Base-by-base conservation (phyloP, 768 basidiomycete species). In the Boletus subcaerulescens region DNA sequence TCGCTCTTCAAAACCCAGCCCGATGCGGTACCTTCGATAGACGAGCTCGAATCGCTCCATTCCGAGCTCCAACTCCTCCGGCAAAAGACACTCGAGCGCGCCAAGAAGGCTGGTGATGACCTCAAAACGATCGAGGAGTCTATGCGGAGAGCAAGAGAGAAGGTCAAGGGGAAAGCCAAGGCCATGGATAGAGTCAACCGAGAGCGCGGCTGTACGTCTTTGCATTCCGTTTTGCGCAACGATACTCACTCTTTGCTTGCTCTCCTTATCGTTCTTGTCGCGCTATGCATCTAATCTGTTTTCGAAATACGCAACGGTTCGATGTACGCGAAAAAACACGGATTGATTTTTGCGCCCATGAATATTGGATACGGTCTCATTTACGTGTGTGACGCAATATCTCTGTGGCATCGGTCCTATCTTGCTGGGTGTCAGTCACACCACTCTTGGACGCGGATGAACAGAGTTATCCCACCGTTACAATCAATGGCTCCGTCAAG, bases 41-140 rank as follows among this genome's bases (percentile, higher is more conserved):
- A 88, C 49, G 91, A 92, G 39, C 82, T 92, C 47, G 83, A 88
- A 54, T 60, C 69, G 20, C 77, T 91, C 20, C 81, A 86, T 39
- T 63, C 74, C 42, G 88, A 91, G 67, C 81, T 93, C 45, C 74
- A 68, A 56, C 57, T 73, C 45, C 71, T 86, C 49, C 80, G 77
- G 62, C 74, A 80, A 60, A 76, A 73, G 65, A 79, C 82, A 8
- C 62, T 83, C 45, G 85, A 85, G 57, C 79, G 87, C 60, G 81
- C 78, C 39, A 84, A 80, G 76, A 91, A 89, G 75, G 91, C 89
- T 0, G 80, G 80, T 32, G 83, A 87, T 64, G 90, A 92, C 76
- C 73, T 89, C 60, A 81, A 78, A 66, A 78, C 81, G 50, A 84
- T 92, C 61, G 83, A 88, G 58, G 89, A 87, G 71, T 86, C 85